Evolutionary conservation across 768 basidiomycete species (phyloP).

Genomic region (Trametes cingulata): DNA sequence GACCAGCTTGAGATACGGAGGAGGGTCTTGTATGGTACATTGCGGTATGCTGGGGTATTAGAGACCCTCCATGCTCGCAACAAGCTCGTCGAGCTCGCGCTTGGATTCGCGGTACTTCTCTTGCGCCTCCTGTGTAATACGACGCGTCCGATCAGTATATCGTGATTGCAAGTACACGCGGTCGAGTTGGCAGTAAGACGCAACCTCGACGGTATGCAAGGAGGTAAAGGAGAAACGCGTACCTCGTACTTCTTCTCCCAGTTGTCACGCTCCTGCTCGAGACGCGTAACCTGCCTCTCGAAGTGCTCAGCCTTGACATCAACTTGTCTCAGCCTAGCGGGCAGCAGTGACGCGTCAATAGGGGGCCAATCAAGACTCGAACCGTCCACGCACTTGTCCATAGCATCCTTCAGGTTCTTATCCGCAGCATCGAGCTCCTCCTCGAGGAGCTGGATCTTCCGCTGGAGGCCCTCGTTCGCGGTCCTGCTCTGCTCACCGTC

Average conservation of each 20-base stretch:
- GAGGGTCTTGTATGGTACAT: constrained; percentile 18
- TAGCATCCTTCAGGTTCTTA: constrained; percentile 95
- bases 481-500: constrained; percentile 73
- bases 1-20: background rate
- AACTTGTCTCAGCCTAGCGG: constrained; percentile 82
- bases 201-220: background rate
- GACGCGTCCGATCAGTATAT: constrained; percentile 8
- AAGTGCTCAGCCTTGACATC: constrained; percentile 99
- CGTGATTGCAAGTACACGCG: background rate
- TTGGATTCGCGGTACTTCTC: constrained; percentile 74
- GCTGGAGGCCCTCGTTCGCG: constrained; percentile 66
- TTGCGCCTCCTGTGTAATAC: constrained; percentile 57
- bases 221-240: constrained; percentile 28
- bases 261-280: constrained; percentile 87
- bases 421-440: constrained; percentile 95
- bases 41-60: constrained; percentile 17
- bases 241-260: constrained; percentile 98
- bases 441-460: constrained; percentile 91
- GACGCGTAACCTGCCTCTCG: constrained; percentile 84
- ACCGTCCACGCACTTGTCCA: constrained; percentile 82
- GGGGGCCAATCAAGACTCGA: background rate
- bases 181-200: background rate
- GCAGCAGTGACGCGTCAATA: constrained; percentile 3
- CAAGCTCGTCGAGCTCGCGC: constrained; percentile 82
- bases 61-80: constrained; percentile 63